Percentiles rank a stretch among this genome's conserved stretches.
Evolutionary conservation across 805 yeast genomes (phyloP).

Genomic region (Hagleromyces aurorensis): DNA sequence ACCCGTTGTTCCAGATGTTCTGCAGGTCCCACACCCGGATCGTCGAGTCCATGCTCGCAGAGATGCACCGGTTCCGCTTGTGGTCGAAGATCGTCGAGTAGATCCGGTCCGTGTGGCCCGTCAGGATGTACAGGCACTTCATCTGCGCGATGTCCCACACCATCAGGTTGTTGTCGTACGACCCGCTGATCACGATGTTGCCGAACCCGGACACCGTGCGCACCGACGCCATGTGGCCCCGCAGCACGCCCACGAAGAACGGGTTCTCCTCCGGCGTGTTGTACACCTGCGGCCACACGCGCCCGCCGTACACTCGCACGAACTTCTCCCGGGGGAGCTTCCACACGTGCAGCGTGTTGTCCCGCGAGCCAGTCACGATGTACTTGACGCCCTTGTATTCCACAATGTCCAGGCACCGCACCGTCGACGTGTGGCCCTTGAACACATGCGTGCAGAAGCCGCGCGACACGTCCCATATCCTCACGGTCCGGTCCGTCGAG

Average conservation of each 20-base stretch:
- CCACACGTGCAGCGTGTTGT: conserved; percentile 80
- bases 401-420: conserved; percentile 79
- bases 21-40: conserved; percentile 85
- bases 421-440: conserved; percentile 87
- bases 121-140: conserved; percentile 60
- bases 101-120: conserved; percentile 82
- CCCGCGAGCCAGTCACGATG: conserved; percentile 84
- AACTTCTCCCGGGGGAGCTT: conserved; percentile 46
- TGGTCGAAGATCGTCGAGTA: conserved; percentile 83
- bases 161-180: conserved; percentile 82
- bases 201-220: conserved; percentile 85
- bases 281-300: conserved; percentile 25
- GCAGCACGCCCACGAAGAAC: conserved; percentile 56
- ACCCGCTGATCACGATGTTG: conserved; percentile 76
- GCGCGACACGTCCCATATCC: conserved; percentile 84
- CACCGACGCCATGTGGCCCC: conserved; percentile 75
- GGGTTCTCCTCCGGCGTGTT: conserved; percentile 40
- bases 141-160: conserved; percentile 86
- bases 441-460: conserved; percentile 88
- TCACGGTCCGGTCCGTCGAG: conserved; percentile 86
- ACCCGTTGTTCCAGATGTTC: conserved; percentile 51
- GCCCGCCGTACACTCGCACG: conserved; percentile 42
- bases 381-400: conserved; percentile 61
- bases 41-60: conserved; percentile 86
- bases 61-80: conserved; percentile 68